Base-by-base conservation (phyloP, 352 stramenopile species). In the Phytophthora chlamydospora region DNA sequence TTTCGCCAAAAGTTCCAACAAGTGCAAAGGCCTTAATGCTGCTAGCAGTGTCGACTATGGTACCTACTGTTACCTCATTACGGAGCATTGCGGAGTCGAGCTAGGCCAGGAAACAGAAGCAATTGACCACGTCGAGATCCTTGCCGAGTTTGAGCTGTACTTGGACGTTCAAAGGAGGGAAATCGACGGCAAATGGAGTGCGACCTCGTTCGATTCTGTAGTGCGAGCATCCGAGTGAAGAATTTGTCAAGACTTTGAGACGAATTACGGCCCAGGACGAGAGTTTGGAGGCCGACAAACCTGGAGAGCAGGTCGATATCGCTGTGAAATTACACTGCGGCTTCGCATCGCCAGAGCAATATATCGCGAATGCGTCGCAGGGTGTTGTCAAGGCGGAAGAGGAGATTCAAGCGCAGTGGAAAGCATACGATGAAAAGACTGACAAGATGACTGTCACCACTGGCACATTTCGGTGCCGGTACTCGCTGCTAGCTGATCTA, bases 21-120 rank as follows among this genome's bases (percentile, higher is more conserved):
- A n/a, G n/a, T n/a, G n/a, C n/a, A n/a, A n/a, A n/a, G n/a, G n/a
- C n/a, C n/a, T n/a, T n/a, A n/a, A n/a, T n/a, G n/a, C n/a, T n/a
- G n/a, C n/a, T n/a, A n/a, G n/a, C n/a, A 57, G 14, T 41, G 41
- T 6, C 53, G 62, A n/a, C 40, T 70, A 11, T 35, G 8, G 29
- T 78, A n/a, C 52, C 50, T 17, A 47, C 71, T 6, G 61, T 78
- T 21, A 57, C 62, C 3, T 79, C 10, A 44, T 79, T 6, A 29
- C 57, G 14, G 36, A 69, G 4, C 17, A 60, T 13, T 79, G 71
- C 19, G 45, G 47, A 2, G 61, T 76, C 13, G 27, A 35, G 3
- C 46, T 73, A 0, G 62, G 57, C 0, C 32, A 39, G 8, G 36
- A 66, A 29, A 54, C 53, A 9, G 54, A 62, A 13, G 49, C 58